Evolutionary conservation across 2,329 filamentous ascomycete species (phyloP).

Genomic region (Cercospora zeina): DNA sequence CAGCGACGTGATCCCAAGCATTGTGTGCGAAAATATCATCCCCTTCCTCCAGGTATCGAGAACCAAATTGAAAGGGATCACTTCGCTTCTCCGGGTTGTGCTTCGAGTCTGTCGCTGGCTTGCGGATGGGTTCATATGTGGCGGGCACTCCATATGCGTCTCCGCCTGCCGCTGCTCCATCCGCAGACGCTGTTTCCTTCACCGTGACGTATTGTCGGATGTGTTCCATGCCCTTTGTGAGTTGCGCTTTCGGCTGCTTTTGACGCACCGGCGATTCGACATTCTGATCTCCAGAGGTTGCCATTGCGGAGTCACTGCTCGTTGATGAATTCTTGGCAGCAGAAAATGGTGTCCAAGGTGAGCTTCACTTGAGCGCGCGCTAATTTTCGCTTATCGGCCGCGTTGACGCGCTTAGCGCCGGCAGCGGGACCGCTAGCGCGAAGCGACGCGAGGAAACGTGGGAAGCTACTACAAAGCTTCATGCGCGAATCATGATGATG

Average conservation of each 20-base stretch:
- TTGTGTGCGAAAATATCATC: constrained; percentile 97
- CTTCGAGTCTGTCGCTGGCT: constrained; percentile 62
- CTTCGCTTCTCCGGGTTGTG: constrained; percentile 77
- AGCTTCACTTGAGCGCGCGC: not conserved
- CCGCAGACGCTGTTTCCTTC: constrained; percentile 38
- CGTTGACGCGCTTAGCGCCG: not conserved
- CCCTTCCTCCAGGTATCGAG: constrained; percentile 75
- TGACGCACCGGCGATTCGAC: constrained; percentile 26
- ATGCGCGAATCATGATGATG: not conserved
- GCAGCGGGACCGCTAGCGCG: not conserved
- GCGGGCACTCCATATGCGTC: constrained; percentile 55
- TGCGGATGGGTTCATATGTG: constrained; percentile 48
- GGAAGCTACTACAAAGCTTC: not conserved
- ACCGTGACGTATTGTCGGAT: constrained; percentile 53
- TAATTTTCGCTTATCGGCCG: not conserved
- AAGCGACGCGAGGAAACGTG: not conserved
- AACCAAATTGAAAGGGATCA: constrained; percentile 95
- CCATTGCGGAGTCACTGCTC: constrained; percentile 25
- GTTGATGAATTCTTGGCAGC: constrained; percentile 27
- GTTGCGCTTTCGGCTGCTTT: constrained; percentile 45
- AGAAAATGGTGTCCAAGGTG: constrained; percentile 19
- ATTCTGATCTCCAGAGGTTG: constrained; percentile 16
- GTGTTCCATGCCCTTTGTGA: constrained; percentile 56
- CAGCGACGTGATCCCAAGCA: constrained; percentile 97
- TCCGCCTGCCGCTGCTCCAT: constrained; percentile 35